Base-by-base conservation (phyloP, 129 eudicot genomes). In the Helichrysum umbraculigerum region DNA sequence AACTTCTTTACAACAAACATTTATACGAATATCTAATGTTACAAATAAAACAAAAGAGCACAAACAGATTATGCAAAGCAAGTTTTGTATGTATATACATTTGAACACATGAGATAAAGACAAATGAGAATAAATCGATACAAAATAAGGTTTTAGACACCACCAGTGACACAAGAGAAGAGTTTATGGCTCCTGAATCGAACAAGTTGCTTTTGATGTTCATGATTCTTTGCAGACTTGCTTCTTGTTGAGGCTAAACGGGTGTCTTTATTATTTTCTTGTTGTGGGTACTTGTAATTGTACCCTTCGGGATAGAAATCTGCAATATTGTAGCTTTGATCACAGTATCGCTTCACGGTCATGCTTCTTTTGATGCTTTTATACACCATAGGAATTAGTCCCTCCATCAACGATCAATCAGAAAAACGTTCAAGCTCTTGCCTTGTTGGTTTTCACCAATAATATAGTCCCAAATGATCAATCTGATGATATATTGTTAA, bases 271-370 rank as follows among this genome's bases (percentile, higher is more conserved):
- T 30, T 15, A 7, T 29, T 47, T 44, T 78, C 65, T 16, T 78
- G 77, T 70, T 61, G 63, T 60, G 82, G 82, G 54, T 78, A 78
- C 56, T 47, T 7, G 21, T 44, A 78, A 47, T 3, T 61, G 54
- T 78, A 78, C 62, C 82, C 82, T 32, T 78, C 77, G 2, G 82
- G 82, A 42, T 78, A 78, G 66, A 78, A 78, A 21, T 78, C 82
- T 30, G 25, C 29, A 32, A 78, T 78, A 30, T 78, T 78, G 77
- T 78, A 78, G 77, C 47, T 47, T 44, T 50, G 37, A 56, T 58
- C 28, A 20, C 6, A 47, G 14, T 21, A 47, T 61, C 28, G 35
- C 57, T 60, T 78, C 16, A 47, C 65, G 17, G 65, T 78, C 65
- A 78, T 70, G 59, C 77, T 78, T 70, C 71, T 61, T 66, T 78